Evolutionary conservation across 2,329 filamentous ascomycete species (phyloP).

Genomic region (Fusarium solani-melongenae): DNA sequence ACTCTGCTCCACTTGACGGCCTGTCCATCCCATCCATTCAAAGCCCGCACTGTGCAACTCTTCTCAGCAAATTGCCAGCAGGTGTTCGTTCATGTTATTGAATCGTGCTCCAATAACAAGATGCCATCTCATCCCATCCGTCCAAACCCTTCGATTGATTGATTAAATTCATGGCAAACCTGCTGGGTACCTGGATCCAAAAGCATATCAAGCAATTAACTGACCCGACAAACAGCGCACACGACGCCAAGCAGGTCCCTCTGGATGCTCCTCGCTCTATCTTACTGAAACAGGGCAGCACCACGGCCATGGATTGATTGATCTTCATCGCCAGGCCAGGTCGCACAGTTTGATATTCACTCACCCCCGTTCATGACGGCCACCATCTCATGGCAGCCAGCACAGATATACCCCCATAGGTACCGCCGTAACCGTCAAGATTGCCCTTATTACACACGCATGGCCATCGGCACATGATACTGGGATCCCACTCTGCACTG

Average conservation of each 20-base stretch:
- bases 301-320: conserved; percentile 29
- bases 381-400: conserved; percentile 29
- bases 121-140: conserved; percentile 23
- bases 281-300: conserved; percentile 35
- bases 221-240: conserved; percentile 2
- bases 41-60: conserved; percentile 28
- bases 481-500: conserved; percentile 26
- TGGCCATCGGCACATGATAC: conserved; percentile 27
- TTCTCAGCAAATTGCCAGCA: conserved; percentile 30
- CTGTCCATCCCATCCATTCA: neutral
- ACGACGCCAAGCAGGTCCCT: neutral
- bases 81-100: conserved; percentile 17
- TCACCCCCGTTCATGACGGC: conserved; percentile 28
- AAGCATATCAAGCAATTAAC: neutral
- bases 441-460: neutral
- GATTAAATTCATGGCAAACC: conserved; percentile 22
- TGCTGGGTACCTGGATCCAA: conserved; percentile 2
- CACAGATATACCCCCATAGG: neutral
- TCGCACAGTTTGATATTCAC: conserved; percentile 9
- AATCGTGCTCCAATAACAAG: conserved; percentile 18
- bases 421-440: neutral
- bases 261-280: conserved; percentile 21
- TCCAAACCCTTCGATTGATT: conserved; percentile 17
- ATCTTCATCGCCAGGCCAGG: conserved; percentile 30
- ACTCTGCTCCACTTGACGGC: neutral